Conservation (phyloP, 352 stramenopile species). For the Phytophthora constricta region DNA sequence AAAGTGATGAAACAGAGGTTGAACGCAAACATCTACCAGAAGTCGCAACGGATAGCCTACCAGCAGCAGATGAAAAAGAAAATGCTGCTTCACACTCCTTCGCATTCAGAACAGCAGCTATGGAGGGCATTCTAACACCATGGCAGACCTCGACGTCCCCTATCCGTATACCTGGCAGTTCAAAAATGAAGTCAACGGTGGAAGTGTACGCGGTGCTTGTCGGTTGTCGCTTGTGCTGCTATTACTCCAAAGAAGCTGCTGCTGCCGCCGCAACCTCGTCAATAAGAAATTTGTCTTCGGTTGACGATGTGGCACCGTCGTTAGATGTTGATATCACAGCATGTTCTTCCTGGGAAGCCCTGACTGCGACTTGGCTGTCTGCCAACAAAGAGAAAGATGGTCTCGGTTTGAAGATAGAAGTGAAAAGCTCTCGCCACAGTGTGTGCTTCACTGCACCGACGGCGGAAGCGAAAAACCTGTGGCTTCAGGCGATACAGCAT, state of each 20-base stretch:
- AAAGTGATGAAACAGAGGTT: slow-evolving; percentile 10
- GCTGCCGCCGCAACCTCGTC: neutral
- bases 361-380: slow-evolving; percentile 25
- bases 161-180: slow-evolving; percentile 26
- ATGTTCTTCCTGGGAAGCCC: slow-evolving; percentile 53
- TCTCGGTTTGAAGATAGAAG: slow-evolving; percentile 50
- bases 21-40: slow-evolving; percentile 22
- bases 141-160: slow-evolving; percentile 37
- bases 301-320: slow-evolving; percentile 17
- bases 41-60: neutral
- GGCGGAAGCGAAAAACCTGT: slow-evolving; percentile 45
- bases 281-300: slow-evolving; percentile 4
- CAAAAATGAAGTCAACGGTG: slow-evolving; percentile 28
- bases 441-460: slow-evolving; percentile 52
- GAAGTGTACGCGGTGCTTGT: slow-evolving; percentile 50
- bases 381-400: slow-evolving; percentile 37
- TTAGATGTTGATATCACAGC: slow-evolving; percentile 49
- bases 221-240: slow-evolving; percentile 40
- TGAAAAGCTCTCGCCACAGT: slow-evolving; percentile 19
- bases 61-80: slow-evolving; percentile 5
- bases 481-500: slow-evolving; percentile 62
- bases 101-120: slow-evolving; percentile 38
- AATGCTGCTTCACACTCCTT: slow-evolving; percentile 15
- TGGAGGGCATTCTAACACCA: slow-evolving; percentile 60
- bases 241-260: slow-evolving; percentile 29